Evolutionary conservation across 805 yeast genomes (phyloP).

Genomic region (Lachancea fermentati): DNA sequence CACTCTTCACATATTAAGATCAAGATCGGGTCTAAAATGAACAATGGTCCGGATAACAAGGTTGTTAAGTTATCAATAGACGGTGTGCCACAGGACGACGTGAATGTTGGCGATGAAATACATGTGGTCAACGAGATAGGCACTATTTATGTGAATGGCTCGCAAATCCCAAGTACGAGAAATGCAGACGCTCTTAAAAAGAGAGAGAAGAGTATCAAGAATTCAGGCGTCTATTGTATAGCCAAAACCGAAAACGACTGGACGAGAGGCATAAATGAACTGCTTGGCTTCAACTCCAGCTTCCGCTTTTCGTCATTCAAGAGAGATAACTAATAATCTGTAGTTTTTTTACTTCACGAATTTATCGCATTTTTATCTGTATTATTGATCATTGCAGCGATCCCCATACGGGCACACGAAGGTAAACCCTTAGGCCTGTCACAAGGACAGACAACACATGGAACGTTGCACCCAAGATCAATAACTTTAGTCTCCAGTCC

Average conservation of each 20-base stretch:
- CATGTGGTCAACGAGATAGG: constrained; percentile 65
- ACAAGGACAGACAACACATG: constrained; percentile 44
- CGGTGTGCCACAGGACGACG: constrained; percentile 68
- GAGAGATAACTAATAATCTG: neutral
- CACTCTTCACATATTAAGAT: constrained; percentile 67
- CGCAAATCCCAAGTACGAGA: constrained; percentile 38
- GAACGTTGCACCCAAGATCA: constrained; percentile 73
- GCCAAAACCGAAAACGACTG: constrained; percentile 81
- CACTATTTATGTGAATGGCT: constrained; percentile 49
- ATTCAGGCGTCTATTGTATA: constrained; percentile 79
- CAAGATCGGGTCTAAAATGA: constrained; percentile 47
- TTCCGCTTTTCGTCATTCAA: constrained; percentile 45
- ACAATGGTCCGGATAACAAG: constrained; percentile 31
- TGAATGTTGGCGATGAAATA: constrained; percentile 73
- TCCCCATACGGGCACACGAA: constrained; percentile 74
- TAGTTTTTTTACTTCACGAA: neutral
- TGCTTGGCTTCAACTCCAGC: constrained; percentile 82
- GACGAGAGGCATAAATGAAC: constrained; percentile 84
- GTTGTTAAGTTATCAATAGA: constrained; percentile 67
- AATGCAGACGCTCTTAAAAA: constrained; percentile 10
- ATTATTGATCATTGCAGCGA: constrained; percentile 46
- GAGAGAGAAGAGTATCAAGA: constrained; percentile 17
- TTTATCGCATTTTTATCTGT: constrained; percentile 24
- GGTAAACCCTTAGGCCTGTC: constrained; percentile 58
- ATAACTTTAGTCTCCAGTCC: constrained; percentile 57